phyloP scores from a whole-genome alignment of 2,329 filamentous ascomycete species.

The Ophiocordyceps camponoti-saundersi region DNA sequence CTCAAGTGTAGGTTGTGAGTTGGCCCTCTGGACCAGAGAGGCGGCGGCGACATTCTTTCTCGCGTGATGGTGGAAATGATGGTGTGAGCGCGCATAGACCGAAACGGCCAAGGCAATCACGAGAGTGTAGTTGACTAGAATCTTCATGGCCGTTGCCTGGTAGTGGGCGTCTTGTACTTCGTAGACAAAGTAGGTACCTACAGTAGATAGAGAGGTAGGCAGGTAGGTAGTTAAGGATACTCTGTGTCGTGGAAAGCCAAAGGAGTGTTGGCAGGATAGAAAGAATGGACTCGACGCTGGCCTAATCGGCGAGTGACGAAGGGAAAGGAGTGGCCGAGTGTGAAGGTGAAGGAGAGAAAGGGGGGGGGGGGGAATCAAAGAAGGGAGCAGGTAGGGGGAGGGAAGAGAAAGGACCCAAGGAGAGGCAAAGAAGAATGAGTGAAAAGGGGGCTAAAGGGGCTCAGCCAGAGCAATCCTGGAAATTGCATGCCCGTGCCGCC shows the following conservation, averaged over 20 bases:
- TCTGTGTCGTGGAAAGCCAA: neutral
- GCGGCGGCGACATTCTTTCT: constrained; percentile 32
- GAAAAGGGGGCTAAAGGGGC: neutral
- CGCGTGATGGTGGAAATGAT: constrained; percentile 41
- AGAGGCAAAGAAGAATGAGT: neutral
- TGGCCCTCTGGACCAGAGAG: constrained; percentile 6
- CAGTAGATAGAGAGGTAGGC: neutral
- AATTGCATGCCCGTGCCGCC: neutral
- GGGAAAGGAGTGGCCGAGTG: neutral
- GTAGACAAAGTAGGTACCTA: too few species aligned
- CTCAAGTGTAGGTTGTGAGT: constrained; percentile 24
- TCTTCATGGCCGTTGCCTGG: constrained; percentile 3
- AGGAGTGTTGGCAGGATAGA: neutral
- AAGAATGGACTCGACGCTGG: neutral
- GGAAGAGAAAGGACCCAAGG: neutral
- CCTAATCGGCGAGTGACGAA: neutral
- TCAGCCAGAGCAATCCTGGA: neutral
- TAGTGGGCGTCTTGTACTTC: neutral
- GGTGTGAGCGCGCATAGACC: constrained; percentile 42
- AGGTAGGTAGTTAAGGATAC: neutral
- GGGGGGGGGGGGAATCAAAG: neutral
- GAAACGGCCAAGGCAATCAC: constrained; percentile 34
- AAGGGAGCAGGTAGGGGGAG: neutral
- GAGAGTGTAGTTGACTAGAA: constrained; percentile 25
- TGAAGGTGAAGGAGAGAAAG: neutral